Base-by-base conservation (phyloP, 371 early-diverging fungal species). In the Vairimorpha apis region DNA sequence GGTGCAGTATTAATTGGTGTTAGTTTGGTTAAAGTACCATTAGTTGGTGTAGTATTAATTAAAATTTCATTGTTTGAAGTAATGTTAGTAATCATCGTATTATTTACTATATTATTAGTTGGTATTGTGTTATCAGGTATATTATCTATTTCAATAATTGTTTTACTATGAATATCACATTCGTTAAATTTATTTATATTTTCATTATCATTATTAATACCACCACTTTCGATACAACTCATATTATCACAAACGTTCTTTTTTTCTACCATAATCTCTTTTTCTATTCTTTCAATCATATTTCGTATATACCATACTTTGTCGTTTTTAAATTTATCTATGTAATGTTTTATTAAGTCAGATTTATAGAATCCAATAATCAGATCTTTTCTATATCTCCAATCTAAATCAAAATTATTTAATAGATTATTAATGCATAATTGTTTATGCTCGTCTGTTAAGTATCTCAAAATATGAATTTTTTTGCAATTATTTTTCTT, bases 371-470 rank as follows among this genome's bases (percentile, higher is more conserved):
- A n/a, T n/a, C n/a, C n/a, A n/a, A n/a, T n/a, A n/a, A 75, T 21
- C 7, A 75, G 37, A n/a, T 45, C 47, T 21, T 33, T 67, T 53
- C 69, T 47, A 59, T 69, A 75, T 30, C 75, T 60, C 75, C 75
- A 75, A 29, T 68, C 41, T 8, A 62, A 21, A 53, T 51, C 67
- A 60, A 51, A 35, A n/a, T 67, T 18, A 32, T 7, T 43, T 25
- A 55, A 63, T 41, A 75, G 35, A 27, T 43, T 65, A 16, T 49
- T 41, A 21, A 69, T 27, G 0, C 63, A 16, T 33, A 23, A 30
- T 27, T 30, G 0, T 53, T 30, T 53, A 41, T 51, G 18, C 23
- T 59, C 69, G 2, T 47, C 43, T 41, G 45, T 27, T n/a, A 75
- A 55, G 18, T 63, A 14, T 13, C 51, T 29, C 16, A 70, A 3